These are phyloP conservation scores for Phytophthora uliginosa DNA, from an alignment of 352 stramenopile genomes.

Conservation along the genomic window DNA sequence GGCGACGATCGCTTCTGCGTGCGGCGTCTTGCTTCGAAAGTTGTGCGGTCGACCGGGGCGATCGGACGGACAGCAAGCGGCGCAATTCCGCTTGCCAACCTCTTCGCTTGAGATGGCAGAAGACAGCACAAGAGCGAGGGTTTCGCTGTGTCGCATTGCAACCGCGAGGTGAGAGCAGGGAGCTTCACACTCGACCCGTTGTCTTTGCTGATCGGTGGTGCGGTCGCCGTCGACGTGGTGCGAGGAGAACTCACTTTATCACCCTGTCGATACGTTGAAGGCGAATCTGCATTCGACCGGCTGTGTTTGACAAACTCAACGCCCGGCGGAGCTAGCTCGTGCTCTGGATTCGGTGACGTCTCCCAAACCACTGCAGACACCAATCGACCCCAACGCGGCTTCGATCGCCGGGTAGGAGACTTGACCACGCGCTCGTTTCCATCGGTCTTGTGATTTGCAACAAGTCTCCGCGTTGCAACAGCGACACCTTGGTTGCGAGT, in stretches of 20 bases:
- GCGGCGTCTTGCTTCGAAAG: constrained; percentile 4
- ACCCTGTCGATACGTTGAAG: not conserved
- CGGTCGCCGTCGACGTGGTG: not conserved
- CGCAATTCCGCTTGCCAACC: not conserved
- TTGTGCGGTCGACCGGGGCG: not conserved
- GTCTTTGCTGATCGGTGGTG: not conserved
- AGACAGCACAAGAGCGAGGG: constrained; percentile 42
- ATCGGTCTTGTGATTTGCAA: constrained; percentile 16
- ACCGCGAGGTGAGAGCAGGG: constrained; percentile 4
- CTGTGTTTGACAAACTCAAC: constrained; percentile 28
- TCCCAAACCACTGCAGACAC: constrained; percentile 28
- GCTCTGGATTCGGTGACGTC: not conserved
- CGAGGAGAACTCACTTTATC: constrained; percentile 15
- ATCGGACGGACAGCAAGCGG: not conserved
- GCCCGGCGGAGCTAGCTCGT: constrained; percentile 13
- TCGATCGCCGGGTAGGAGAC: constrained; percentile 8
- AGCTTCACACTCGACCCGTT: constrained; percentile 2
- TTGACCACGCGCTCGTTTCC: not conserved
- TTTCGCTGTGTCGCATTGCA: not conserved
- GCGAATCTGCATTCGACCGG: constrained; percentile 1
- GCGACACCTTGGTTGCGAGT: not conserved
- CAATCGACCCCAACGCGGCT: constrained; percentile 18
- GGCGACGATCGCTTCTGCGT: not conserved
- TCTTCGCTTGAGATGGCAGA: constrained; percentile 33
- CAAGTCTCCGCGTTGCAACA: constrained; percentile 28